Percentiles rank a stretch among this genome's conserved stretches.
phyloP scores from a whole-genome alignment of 2,329 filamentous ascomycete species.

The Paecilomyces formosus region DNA sequence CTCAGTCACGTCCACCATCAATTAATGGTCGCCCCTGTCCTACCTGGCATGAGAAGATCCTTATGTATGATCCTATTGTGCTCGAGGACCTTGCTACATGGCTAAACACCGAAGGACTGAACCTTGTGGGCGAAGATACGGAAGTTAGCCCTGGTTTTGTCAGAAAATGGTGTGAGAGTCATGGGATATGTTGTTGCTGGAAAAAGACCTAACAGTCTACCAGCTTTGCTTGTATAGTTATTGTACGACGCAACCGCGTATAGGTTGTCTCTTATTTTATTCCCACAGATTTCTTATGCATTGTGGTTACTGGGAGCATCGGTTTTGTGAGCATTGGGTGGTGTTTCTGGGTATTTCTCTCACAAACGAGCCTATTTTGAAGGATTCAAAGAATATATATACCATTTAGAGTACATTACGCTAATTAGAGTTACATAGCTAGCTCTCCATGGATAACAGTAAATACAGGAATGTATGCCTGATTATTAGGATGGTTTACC shows the following conservation, averaged over 20 bases:
- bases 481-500: too few species aligned
- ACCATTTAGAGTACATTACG: too few species aligned
- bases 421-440: too few species aligned
- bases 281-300: neutral
- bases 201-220: slow-evolving; percentile 34
- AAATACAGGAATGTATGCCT: too few species aligned
- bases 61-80: slow-evolving; percentile 86
- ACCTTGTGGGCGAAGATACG: slow-evolving; percentile 55
- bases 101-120: slow-evolving; percentile 67
- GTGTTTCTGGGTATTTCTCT: neutral
- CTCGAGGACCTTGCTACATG: slow-evolving; percentile 78
- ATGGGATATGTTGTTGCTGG: slow-evolving; percentile 75
- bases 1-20: slow-evolving; percentile 25
- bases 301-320: neutral
- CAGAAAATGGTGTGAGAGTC: slow-evolving; percentile 83
- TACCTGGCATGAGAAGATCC: slow-evolving; percentile 86
- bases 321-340: neutral
- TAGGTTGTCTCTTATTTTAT: neutral
- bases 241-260: neutral
- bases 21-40: slow-evolving; percentile 35
- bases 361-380: too few species aligned
- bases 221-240: neutral
- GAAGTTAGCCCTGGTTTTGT: slow-evolving; percentile 60
- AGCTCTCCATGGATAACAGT: too few species aligned
- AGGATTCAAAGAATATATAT: too few species aligned